These are phyloP conservation scores for Stramenopiles sp. DNA, from an alignment of 352 stramenopile species.

Conservation along the genomic window DNA sequence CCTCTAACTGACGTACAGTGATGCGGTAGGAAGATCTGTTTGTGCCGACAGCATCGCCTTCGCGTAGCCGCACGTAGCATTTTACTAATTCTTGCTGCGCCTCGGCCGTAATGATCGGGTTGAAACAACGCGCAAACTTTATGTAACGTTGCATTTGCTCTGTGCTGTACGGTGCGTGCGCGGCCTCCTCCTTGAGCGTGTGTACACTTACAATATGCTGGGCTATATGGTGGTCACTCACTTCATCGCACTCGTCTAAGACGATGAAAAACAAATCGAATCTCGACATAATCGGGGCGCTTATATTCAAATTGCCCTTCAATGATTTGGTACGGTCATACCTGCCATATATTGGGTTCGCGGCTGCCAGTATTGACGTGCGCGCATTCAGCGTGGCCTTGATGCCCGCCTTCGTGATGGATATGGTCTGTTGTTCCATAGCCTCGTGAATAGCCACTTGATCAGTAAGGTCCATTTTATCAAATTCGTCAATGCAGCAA, in stretches of 20 bases:
- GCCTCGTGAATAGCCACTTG: slow-evolving; percentile 98
- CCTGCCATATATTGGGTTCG: slow-evolving; percentile 98
- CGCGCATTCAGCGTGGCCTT: slow-evolving; percentile 94
- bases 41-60: slow-evolving; percentile 74
- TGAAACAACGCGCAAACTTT: slow-evolving; percentile 54
- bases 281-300: slow-evolving; percentile 95
- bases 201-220: slow-evolving; percentile 93
- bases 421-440: slow-evolving; percentile 99
- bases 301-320: slow-evolving; percentile 96
- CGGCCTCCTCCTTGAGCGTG: neutral
- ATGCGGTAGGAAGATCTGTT: slow-evolving; percentile 92
- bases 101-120: slow-evolving; percentile 42
- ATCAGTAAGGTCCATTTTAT: slow-evolving; percentile 93
- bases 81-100: slow-evolving; percentile 77
- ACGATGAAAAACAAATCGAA: slow-evolving; percentile 99
- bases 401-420: slow-evolving; percentile 98
- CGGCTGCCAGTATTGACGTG: slow-evolving; percentile 91
- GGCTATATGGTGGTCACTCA: slow-evolving; percentile 63
- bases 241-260: slow-evolving; percentile 86
- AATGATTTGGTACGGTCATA: slow-evolving; percentile 94
- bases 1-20: slow-evolving; percentile 94
- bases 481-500: slow-evolving; percentile 99
- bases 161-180: slow-evolving; percentile 36
- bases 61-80: slow-evolving; percentile 87
- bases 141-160: slow-evolving; percentile 85